These are phyloP conservation scores for Solanum sparsipilum DNA, from an alignment of 257 asterid species.

Conservation along the genomic window DNA sequence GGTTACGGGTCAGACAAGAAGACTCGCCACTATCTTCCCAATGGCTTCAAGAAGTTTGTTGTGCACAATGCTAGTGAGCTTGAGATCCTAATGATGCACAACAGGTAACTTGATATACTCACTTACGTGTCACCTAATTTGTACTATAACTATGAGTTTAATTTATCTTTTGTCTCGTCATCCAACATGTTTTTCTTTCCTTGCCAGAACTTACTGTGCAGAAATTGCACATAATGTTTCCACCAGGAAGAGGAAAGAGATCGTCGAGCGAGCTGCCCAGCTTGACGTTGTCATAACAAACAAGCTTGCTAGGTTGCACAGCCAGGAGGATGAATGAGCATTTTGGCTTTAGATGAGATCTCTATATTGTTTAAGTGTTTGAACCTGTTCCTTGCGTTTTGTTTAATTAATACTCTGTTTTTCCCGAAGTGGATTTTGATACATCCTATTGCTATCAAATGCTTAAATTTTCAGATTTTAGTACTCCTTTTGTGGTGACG, in stretches of 20 bases:
- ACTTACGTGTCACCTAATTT: accelerated
- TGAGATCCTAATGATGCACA: constrained; percentile 73
- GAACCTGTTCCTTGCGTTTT: neutral
- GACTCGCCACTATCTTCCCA: constrained; percentile 2
- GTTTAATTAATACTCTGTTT: neutral
- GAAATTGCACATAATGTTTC: constrained; percentile 71
- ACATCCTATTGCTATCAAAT: neutral
- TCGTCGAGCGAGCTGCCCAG: constrained; percentile 64
- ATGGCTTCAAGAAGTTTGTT: neutral
- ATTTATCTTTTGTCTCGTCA: neutral
- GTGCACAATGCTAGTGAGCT: constrained; percentile 31
- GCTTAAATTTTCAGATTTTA: neutral
- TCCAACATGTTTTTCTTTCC: neutral
- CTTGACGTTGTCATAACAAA: constrained; percentile 63
- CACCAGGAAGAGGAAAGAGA: constrained; percentile 58
- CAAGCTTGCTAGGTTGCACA: constrained; percentile 68
- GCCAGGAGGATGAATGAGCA: constrained; percentile 70
- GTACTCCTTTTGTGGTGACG: neutral
- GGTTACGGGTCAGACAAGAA: constrained; percentile 1
- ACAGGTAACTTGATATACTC: constrained; percentile 21
- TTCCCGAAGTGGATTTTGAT: neutral
- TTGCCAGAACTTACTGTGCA: constrained; percentile 50
- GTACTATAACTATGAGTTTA: too few species aligned
- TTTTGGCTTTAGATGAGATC: neutral
- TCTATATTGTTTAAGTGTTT: neutral